These are phyloP conservation scores for Helicostylum pulchrum DNA, from an alignment of 192 early-diverging fungal species.

Conservation along the genomic window DNA sequence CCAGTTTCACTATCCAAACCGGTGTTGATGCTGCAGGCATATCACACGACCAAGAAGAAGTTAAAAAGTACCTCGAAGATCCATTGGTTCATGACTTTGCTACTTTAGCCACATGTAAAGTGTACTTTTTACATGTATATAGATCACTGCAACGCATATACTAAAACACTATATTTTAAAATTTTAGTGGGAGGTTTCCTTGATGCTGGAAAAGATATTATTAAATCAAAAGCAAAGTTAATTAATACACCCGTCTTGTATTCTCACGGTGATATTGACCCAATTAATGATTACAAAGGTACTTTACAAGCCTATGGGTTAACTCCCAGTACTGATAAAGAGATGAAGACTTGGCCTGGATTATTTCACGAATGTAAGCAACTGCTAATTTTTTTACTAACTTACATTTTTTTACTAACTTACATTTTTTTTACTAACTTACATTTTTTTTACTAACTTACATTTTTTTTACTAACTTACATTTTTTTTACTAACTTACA, in stretches of 20 bases:
- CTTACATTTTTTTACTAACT: slow-evolving; percentile 22
- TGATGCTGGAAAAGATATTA: slow-evolving; percentile 42
- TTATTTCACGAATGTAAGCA: slow-evolving; percentile 42
- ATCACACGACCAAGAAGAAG: slow-evolving; percentile 41
- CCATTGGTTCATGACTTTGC: slow-evolving; percentile 54
- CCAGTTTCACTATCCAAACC: slow-evolving; percentile 40
- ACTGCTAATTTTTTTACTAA: neutral
- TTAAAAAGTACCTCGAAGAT: slow-evolving; percentile 50
- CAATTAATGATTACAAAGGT: slow-evolving; percentile 35
- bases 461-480: slow-evolving; percentile 21
- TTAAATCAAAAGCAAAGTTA: slow-evolving; percentile 30
- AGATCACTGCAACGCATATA: too few relatives aligned
- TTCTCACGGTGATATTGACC: slow-evolving; percentile 50
- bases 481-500: slow-evolving; percentile 21
- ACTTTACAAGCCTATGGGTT: slow-evolving; percentile 41
- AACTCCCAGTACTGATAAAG: slow-evolving; percentile 40
- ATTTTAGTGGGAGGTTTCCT: neutral
- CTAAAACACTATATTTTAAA: too few relatives aligned
- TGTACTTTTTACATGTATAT: too few relatives aligned
- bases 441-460: slow-evolving; percentile 19
- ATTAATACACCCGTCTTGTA: slow-evolving; percentile 52
- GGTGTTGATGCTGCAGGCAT: slow-evolving; percentile 42
- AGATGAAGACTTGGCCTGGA: slow-evolving; percentile 27
- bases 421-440: slow-evolving; percentile 21
- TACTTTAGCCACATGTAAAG: slow-evolving; percentile 41